Conservation (phyloP, 805 yeast genomes). For the Phaffomyces thermotolerans region DNA sequence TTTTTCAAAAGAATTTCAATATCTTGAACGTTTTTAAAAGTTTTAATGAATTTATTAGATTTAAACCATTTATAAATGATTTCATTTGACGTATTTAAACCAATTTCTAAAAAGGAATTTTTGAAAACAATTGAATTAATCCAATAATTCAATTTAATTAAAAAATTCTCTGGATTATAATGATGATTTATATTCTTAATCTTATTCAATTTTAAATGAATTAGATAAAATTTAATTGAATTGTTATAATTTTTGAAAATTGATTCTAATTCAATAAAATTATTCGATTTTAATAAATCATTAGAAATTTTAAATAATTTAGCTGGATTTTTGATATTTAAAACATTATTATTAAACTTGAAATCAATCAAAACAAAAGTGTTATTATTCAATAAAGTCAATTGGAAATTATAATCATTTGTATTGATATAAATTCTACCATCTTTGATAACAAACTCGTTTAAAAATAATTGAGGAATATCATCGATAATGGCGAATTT, state of each 20-base stretch:
- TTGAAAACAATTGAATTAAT: constrained; percentile 38
- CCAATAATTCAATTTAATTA: constrained; percentile 62
- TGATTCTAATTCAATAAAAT: constrained; percentile 47
- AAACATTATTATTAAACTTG: constrained; percentile 33
- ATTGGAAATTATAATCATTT: constrained; percentile 63
- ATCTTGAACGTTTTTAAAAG: constrained; percentile 25
- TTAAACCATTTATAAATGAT: constrained; percentile 57
- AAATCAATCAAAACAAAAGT: constrained; percentile 78
- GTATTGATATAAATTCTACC: constrained; percentile 64
- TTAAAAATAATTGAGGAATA: constrained; percentile 55
- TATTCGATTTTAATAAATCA: constrained; percentile 36
- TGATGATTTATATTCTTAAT: constrained; percentile 50
- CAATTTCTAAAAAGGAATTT: constrained; percentile 53
- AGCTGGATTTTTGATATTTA: background rate
- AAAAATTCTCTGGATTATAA: constrained; percentile 46
- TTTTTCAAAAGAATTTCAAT: constrained; percentile 32
- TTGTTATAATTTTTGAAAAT: constrained; percentile 52
- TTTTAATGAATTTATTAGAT: constrained; percentile 40
- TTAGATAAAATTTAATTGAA: constrained; percentile 54
- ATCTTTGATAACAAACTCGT: constrained; percentile 54
- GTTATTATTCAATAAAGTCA: constrained; percentile 64
- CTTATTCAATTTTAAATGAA: constrained; percentile 49
- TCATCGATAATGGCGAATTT: constrained; percentile 59
- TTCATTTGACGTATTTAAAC: constrained; percentile 40
- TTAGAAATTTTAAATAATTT: constrained; percentile 38